phyloP scores from a whole-genome alignment of 306 rosid genomes.

The Prunus mongolica region DNA sequence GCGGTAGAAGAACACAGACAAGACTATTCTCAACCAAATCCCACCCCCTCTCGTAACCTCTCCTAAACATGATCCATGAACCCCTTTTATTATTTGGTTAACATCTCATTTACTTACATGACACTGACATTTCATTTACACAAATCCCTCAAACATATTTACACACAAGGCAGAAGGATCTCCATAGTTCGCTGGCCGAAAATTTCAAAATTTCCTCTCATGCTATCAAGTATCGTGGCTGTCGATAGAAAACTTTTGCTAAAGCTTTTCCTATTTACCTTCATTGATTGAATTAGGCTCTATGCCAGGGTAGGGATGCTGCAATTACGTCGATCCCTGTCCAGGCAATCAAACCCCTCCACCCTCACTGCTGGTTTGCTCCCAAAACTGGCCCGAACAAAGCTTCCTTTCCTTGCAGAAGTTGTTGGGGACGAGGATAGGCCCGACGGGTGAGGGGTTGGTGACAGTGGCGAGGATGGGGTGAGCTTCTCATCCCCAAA shows the following conservation, averaged over 20 bases:
- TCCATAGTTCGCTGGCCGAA: slow-evolving; percentile 6
- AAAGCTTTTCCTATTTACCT: slow-evolving; percentile 25
- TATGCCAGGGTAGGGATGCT: slow-evolving; percentile 89
- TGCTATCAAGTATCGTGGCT: slow-evolving; percentile 18
- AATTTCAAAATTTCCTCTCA: slow-evolving; percentile 43
- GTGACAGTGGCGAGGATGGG: slow-evolving; percentile 38
- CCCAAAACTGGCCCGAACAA: slow-evolving; percentile 64
- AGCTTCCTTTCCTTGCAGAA: slow-evolving; percentile 70
- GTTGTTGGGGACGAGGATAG: slow-evolving; percentile 51
- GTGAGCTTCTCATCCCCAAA: slow-evolving; percentile 70
- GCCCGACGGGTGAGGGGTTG: slow-evolving; percentile 31
- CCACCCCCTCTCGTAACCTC: slow-evolving; percentile 12
- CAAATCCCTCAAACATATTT: neutral
- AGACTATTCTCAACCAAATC: slow-evolving; percentile 26
- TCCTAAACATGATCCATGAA: neutral
- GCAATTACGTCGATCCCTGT: slow-evolving; percentile 85
- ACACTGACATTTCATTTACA: slow-evolving; percentile 52
- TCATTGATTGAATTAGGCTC: slow-evolving; percentile 3
- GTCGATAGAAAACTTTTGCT: neutral
- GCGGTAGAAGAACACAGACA: neutral
- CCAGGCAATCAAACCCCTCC: slow-evolving; percentile 93
- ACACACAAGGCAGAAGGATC: slow-evolving; percentile 24
- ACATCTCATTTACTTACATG: slow-evolving; percentile 26
- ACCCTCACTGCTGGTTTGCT: slow-evolving; percentile 76
- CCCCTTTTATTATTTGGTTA: slow-evolving; percentile 27